Conservation (phyloP, 768 basidiomycete genomes). For the Serendipita sp. region DNA sequence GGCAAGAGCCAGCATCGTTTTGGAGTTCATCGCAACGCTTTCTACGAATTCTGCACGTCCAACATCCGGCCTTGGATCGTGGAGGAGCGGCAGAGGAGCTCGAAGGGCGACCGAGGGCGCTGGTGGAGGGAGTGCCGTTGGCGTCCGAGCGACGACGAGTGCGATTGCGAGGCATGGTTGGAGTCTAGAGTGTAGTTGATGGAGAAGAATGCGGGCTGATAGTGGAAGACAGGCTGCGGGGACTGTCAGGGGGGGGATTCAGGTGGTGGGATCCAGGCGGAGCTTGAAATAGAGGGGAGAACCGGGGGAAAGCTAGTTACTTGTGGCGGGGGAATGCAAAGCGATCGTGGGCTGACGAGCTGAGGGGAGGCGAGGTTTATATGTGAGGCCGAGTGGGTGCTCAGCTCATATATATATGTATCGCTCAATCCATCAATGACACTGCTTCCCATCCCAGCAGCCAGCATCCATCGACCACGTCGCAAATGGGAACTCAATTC, state of each 20-base stretch:
- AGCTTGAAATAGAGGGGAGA: background rate
- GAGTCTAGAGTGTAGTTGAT: background rate
- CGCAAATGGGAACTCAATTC: too few species aligned
- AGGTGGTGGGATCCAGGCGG: background rate
- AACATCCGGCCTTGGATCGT: slow-evolving; percentile 37
- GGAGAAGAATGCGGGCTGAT: too few species aligned
- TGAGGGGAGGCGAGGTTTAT: background rate
- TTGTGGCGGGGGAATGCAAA: too few species aligned
- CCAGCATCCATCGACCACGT: background rate
- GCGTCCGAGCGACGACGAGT: slow-evolving; percentile 1
- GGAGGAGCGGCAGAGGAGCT: background rate
- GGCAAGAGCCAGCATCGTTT: slow-evolving; percentile 44
- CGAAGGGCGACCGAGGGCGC: background rate
- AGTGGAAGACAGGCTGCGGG: background rate
- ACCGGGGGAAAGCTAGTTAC: too few species aligned
- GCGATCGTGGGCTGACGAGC: background rate
- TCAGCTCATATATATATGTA: background rate
- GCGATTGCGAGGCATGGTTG: slow-evolving; percentile 4
- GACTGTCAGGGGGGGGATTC: background rate
- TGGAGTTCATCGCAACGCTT: slow-evolving; percentile 78
- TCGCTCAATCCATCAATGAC: background rate
- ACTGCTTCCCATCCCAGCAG: background rate
- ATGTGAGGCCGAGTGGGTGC: background rate
- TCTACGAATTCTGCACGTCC: slow-evolving; percentile 73
- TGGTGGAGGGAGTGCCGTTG: background rate